Base-by-base conservation (phyloP, 306 rosid species). In the Fragaria ananassa region DNA sequence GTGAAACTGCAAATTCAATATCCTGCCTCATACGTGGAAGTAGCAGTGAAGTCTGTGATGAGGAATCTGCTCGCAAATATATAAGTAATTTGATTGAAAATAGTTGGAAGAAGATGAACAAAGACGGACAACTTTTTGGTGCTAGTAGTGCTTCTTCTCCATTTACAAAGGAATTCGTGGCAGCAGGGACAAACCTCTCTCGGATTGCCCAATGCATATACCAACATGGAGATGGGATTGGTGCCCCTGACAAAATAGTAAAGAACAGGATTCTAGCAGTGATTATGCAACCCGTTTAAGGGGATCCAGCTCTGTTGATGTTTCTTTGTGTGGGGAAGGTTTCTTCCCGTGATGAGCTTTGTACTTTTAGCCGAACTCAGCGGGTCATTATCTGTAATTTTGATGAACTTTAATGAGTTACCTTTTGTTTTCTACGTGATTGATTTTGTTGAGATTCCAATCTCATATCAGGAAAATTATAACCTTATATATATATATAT, bases 191-290 rank as follows among this genome's bases (percentile, higher is more conserved):
- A 0, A 89, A 89, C 78, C 88, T 89, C 35, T 89, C 80, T 34
- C 80, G 87, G 81, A 83, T 86, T 75, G 74, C 91, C 23, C 85
- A 80, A 0, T 87, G 88, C 82, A 86, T 87, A 0, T 87, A 89
- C 66, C 85, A 81, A 17, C 4, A 83, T 74, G 97, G 92, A 72
- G 92, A 91, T 70, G 93, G 68, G 1, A 89, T 81, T 68, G 85
- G 92, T 41, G 84, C 82, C 0, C 93, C 89, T 0, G 82, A 91
- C 41, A 2, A 1, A 2, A 29, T 56, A 34, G 57, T 88, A 25
- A 80, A 70, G 47, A 81, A 81, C 67, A 76, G 76, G 23, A 76
- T 91, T 2, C 68, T 8, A 10, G 70, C 81, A 0, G 54, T 87
- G 72, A 77, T 91, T 70, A 39, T 88, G 19, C 85, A 87, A 25